Conservation (phyloP, 2,329 filamentous ascomycete species). For the Beauveria brongniartii region DNA sequence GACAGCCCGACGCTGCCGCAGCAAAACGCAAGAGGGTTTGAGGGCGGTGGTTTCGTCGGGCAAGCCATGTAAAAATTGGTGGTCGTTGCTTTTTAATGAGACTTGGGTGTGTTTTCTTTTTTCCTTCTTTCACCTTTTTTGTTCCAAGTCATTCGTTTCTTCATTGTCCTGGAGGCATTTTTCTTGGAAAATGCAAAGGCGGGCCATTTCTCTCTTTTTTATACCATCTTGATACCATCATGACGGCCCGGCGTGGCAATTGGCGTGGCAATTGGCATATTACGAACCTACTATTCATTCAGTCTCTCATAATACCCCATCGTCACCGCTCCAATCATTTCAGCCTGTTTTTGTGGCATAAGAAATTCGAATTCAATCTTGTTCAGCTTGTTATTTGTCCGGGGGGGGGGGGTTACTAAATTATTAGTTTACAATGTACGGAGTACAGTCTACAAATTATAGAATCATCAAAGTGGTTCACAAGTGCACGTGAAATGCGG, state of each 20-base stretch:
- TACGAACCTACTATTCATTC: constrained; percentile 6
- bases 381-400: no score
- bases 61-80: background rate
- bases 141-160: background rate
- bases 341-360: background rate
- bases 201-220: background rate
- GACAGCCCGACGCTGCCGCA: constrained; percentile 9
- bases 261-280: constrained; percentile 4
- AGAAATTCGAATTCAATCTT: no score
- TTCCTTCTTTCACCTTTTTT: background rate
- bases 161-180: background rate
- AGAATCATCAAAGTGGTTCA: no score
- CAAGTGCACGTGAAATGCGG: no score
- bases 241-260: constrained; percentile 4
- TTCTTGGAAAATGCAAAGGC: background rate
- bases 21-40: background rate
- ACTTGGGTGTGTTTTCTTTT: background rate
- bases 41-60: background rate
- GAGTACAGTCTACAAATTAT: no score
- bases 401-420: background rate
- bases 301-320: constrained; percentile 8
- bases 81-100: background rate
- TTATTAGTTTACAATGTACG: background rate
- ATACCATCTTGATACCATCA: constrained; percentile 2
- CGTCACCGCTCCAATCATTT: background rate